Evolutionary conservation across 2,329 filamentous ascomycete genomes (phyloP), one percentile per base, ranked within the genome.

Genomic region (Graphilbum fragrans): DNA sequence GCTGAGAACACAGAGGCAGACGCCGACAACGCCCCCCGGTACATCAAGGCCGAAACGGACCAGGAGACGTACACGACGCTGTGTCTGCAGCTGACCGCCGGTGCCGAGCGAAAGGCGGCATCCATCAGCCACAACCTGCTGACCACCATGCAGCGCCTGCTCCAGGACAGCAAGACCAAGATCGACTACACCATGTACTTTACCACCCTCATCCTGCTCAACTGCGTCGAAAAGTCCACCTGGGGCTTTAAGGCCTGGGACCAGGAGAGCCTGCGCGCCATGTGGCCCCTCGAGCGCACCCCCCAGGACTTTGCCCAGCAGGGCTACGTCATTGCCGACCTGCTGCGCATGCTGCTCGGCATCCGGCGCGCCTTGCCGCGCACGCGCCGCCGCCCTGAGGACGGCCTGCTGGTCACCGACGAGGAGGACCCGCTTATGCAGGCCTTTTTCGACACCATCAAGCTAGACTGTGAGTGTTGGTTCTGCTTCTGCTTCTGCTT

Each of bases 161-260:
- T 81, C 25, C 70, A 78, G 45, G 74, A 78, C 51, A 74, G 72
- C 56, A 75, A 77, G 51, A 67, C 66, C 42, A 73, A 69, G 50
- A 66, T 75, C 41, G 70, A 70, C 25, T 78, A 77, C 51, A 69
- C 69, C 48, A 72, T 77, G 58, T 80, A 77, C 50, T 66, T 80
- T 19, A 70, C 75, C 3, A 69, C 73, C 3, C 56, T 81, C 42
- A 70, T 81, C 41, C 70, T 80, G 46, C 66, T 81, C 37, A 79
- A 78, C 52, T 79, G 74, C 48, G 65, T 80, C 14, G 77, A 82
- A 53, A 81, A 80, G 58, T 76, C 74, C 0, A 80, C 76, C 0
- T 82, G 77, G 77, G 71, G 74, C 1, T 80, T 80, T 59, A 78
- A 79, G 47, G 75, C 73, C 2, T 82, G 76, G 75, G 75, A 80